Evolutionary conservation across 768 basidiomycete genomes (phyloP).

Genomic region (Tulasnella sp.): DNA sequence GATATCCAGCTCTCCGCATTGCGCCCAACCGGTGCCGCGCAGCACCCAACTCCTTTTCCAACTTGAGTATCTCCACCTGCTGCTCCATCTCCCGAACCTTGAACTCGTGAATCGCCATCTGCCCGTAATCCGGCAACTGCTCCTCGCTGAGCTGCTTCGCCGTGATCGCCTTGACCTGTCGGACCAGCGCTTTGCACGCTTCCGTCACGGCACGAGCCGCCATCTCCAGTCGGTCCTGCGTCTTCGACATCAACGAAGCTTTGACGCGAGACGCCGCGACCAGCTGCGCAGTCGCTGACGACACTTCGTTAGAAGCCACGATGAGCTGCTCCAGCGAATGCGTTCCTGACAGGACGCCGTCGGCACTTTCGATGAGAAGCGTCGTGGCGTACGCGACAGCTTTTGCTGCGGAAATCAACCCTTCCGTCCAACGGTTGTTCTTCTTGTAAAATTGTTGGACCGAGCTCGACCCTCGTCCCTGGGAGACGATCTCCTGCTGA

Average conservation of each 20-base stretch:
- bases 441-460: constrained; percentile 98
- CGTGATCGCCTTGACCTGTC: constrained; percentile 92
- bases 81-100: constrained; percentile 99
- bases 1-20: constrained; percentile 87
- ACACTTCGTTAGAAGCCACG: constrained; percentile 99
- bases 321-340: constrained; percentile 98
- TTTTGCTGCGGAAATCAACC: constrained; percentile 96
- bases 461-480: constrained; percentile 89
- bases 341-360: constrained; percentile 93
- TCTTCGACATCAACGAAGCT: constrained; percentile 97
- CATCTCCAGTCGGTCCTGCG: constrained; percentile 90
- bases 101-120: constrained; percentile 92
- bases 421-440: constrained; percentile 99
- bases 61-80: constrained; percentile 94
- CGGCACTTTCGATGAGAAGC: constrained; percentile 93
- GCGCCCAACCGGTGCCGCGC: constrained; percentile 76
- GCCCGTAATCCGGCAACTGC: constrained; percentile 78
- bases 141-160: constrained; percentile 76
- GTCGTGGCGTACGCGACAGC: constrained; percentile 95
- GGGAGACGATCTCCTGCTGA: constrained; percentile 94
- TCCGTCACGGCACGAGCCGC: constrained; percentile 98
- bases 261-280: constrained; percentile 98
- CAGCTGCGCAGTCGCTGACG: constrained; percentile 93
- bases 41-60: constrained; percentile 92
- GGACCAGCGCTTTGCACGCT: constrained; percentile 93